Evolutionary conservation across 306 rosid species (phyloP).

Genomic region (Castanea crenata): DNA sequence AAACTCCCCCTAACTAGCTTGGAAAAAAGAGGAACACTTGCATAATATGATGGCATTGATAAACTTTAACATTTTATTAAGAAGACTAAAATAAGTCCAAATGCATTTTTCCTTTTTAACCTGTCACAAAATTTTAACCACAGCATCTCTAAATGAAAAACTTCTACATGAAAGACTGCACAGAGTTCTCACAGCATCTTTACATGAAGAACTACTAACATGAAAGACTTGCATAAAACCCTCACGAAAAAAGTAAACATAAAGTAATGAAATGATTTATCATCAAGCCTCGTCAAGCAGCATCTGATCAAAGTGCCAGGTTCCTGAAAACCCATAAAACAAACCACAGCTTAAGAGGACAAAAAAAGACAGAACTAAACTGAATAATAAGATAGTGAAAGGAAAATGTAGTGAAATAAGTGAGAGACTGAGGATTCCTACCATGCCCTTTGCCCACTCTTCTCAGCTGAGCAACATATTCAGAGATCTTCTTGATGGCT

Average conservation of each 20-base stretch:
- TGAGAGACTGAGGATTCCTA: conserved; percentile 26
- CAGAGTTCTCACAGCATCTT: neutral
- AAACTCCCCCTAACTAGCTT: too few species aligned
- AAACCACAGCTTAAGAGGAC: too few species aligned
- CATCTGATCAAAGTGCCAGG: conserved; percentile 95
- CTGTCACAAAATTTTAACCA: conserved; percentile 4
- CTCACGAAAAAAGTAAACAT: neutral
- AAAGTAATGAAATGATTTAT: neutral
- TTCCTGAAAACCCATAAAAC: conserved; percentile 51
- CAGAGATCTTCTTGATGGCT: conserved; percentile 81
- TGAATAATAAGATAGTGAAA: neutral
- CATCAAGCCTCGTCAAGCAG: conserved; percentile 48
- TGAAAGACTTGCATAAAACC: neutral
- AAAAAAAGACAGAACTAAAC: too few species aligned
- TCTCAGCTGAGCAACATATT: conserved; percentile 93
- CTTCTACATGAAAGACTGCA: neutral
- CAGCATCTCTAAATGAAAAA: neutral
- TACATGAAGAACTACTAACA: neutral
- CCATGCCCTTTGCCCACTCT: conserved; percentile 97
- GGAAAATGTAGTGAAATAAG: neutral
- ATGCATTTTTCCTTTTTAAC: neutral
- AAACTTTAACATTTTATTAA: neutral
- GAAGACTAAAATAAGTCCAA: neutral
- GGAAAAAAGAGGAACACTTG: too few species aligned
- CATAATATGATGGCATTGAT: neutral